Evolutionary conservation across 257 asterid genomes (phyloP).

Genomic region (Ajuga chamaepitys): DNA sequence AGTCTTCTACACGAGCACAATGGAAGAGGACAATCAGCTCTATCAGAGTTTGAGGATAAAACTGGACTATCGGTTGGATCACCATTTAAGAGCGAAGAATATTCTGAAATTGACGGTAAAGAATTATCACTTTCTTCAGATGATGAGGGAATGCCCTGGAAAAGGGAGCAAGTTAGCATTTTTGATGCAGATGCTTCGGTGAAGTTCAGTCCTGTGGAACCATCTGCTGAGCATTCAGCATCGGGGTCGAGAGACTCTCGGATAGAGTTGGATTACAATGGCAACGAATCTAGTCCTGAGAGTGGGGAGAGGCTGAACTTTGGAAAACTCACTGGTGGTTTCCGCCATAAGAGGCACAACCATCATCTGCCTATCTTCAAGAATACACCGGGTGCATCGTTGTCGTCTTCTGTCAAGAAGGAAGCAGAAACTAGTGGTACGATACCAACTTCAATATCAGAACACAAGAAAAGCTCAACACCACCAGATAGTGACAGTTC

Average conservation of each 20-base stretch:
- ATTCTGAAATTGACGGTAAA: conserved; percentile 20
- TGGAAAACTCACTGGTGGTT: conserved; percentile 80
- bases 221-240: conserved; percentile 21
- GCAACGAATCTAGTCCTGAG: conserved; percentile 27
- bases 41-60: conserved; percentile 21
- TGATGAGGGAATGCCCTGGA: conserved; percentile 26
- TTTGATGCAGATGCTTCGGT: conserved; percentile 16
- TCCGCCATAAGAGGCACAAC: conserved; percentile 59
- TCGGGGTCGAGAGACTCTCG: conserved; percentile 18
- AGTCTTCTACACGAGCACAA: conserved; percentile 6
- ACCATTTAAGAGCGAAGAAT: conserved; percentile 1
- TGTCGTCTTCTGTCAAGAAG: conserved; percentile 31
- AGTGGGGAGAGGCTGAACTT: conserved; percentile 41
- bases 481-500: conserved; percentile 35
- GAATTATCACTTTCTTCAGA: conserved; percentile 24
- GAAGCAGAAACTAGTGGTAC: conserved; percentile 17
- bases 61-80: conserved; percentile 10
- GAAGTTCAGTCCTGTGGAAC: conserved; percentile 11
- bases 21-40: conserved; percentile 13
- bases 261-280: conserved; percentile 8
- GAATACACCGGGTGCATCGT: conserved; percentile 21
- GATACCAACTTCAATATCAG: conserved; percentile 1
- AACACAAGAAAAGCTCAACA: conserved; percentile 32
- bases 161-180: conserved; percentile 8
- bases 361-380: conserved; percentile 47